Base-by-base conservation (phyloP, 306 rosid genomes). In the Gastrolobium bilobum region DNA sequence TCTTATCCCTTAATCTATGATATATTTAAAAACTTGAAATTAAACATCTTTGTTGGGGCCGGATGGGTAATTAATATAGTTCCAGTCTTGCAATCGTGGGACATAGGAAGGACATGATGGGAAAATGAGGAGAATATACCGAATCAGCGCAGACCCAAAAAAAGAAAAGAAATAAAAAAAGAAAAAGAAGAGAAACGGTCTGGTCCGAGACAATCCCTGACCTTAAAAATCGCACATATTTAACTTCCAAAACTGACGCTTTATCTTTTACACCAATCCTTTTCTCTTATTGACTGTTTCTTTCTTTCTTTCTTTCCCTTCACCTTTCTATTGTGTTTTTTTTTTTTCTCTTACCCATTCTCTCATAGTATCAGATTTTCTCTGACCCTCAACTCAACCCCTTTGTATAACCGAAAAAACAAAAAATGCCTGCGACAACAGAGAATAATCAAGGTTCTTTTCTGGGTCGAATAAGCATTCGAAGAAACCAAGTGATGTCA, bases 381-480 rank as follows among this genome's bases (percentile, higher is more conserved):
- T 50, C 7, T n/a, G 43, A 47, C 43, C 10, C 37, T 13, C 48
- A 3, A 6, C n/a, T 1, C 3, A 44, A 7, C 13, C 20, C n/a
- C 61, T 6, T 29, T 64, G 47, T 1, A 46, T 3, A 37, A 31
- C 5, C 2, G 0, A 10, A 31, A 3, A 8, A 29, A 13, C 1
- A 2, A 8, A 87, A 58, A 78, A 95, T 95, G 99, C 90, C 90
- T 14, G 91, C 97, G 0, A 89, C 98, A 8, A 83, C 83, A 11
- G 86, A 83, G 66, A 97, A 92, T 0, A 80, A 91, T 59, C 99
- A 90, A 57, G 88, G 93, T 26, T 93, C 99, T 0, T 96, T 96
- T 47, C 88, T 96, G 80, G 93, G 95, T 50, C 87, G 99, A 30
- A 93, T 96, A 71, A 93, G 99, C 78, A 91, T 93, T 63, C 91